These are phyloP conservation scores for Agrocybe chaxingu DNA, from an alignment of 768 basidiomycete species.

Conservation along the genomic window DNA sequence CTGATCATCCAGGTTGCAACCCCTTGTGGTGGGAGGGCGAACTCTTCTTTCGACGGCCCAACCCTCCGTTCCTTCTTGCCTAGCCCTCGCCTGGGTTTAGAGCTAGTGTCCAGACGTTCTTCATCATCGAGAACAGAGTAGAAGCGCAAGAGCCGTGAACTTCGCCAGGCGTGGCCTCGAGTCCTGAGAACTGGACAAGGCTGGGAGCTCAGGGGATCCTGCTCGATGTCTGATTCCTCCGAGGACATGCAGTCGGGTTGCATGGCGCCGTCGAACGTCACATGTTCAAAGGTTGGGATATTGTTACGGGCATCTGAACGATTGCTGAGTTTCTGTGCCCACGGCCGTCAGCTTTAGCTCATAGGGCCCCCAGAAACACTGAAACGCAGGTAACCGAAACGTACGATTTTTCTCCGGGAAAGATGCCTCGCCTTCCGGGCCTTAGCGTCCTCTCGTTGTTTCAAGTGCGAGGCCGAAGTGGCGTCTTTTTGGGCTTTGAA, in stretches of 20 bases:
- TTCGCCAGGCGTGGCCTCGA: slow-evolving; percentile 68
- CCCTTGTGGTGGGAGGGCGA: slow-evolving; percentile 59
- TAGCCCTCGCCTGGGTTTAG: slow-evolving; percentile 54
- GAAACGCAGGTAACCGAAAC: slow-evolving; percentile 20
- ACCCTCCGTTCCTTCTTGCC: slow-evolving; percentile 52
- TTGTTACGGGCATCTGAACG: slow-evolving; percentile 60
- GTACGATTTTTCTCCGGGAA: slow-evolving; percentile 60
- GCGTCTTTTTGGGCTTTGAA: slow-evolving; percentile 59
- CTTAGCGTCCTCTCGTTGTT: slow-evolving; percentile 58
- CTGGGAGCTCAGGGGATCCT: slow-evolving; percentile 20
- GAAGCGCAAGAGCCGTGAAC: slow-evolving; percentile 56
- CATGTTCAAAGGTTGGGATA: slow-evolving; percentile 51
- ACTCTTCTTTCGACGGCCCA: slow-evolving; percentile 56
- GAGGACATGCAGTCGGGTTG: slow-evolving; percentile 79
- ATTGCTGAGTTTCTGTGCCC: slow-evolving; percentile 60
- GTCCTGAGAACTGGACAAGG: slow-evolving; percentile 42
- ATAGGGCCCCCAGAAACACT: slow-evolving; percentile 8
- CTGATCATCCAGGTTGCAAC: slow-evolving; percentile 77
- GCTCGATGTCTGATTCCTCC: slow-evolving; percentile 67
- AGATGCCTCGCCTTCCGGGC: slow-evolving; percentile 58
- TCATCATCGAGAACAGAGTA: slow-evolving; percentile 61
- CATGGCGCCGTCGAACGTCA: slow-evolving; percentile 67
- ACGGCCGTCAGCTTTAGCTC: slow-evolving; percentile 12
- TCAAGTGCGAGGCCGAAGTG: slow-evolving; percentile 36
- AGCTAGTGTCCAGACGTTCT: slow-evolving; percentile 39